Percentiles rank a stretch among this genome's conserved stretches.
Conservation (phyloP, 2,329 filamentous ascomycete genomes). For the Fonsecaea erecta region DNA sequence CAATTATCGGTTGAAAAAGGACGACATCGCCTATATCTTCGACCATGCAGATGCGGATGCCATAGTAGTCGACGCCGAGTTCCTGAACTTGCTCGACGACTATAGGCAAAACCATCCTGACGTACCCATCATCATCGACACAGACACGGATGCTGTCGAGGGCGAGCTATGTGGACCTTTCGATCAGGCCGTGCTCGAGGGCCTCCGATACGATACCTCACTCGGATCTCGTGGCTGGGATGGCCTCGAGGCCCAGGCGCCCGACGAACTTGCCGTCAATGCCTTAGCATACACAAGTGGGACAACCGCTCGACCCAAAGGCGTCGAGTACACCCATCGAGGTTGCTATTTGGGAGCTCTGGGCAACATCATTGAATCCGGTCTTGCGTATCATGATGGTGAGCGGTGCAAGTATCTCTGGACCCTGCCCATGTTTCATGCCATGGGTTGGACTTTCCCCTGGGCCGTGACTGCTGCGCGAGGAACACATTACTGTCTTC, state of each 20-base stretch:
- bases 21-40: slow-evolving; percentile 91
- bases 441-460: slow-evolving; percentile 79
- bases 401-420: slow-evolving; percentile 78
- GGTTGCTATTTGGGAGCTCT: slow-evolving; percentile 83
- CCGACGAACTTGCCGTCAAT: slow-evolving; percentile 78
- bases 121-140: slow-evolving; percentile 77
- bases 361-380: slow-evolving; percentile 86
- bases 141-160: slow-evolving; percentile 78
- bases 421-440: slow-evolving; percentile 87
- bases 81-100: slow-evolving; percentile 67
- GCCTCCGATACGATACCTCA: slow-evolving; percentile 71
- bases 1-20: slow-evolving; percentile 76
- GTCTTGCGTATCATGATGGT: slow-evolving; percentile 71
- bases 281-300: slow-evolving; percentile 93
- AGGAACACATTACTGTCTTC: slow-evolving; percentile 91
- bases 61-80: slow-evolving; percentile 87
- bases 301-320: slow-evolving; percentile 89
- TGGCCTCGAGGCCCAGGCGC: slow-evolving; percentile 70
- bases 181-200: slow-evolving; percentile 81
- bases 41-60: slow-evolving; percentile 82
- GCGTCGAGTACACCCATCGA: slow-evolving; percentile 88
- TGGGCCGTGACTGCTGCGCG: slow-evolving; percentile 92
- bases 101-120: slow-evolving; percentile 66
- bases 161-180: slow-evolving; percentile 78
- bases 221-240: slow-evolving; percentile 74